A percentile compares a stretch with the other conserved stretches of the same genome.
Evolutionary conservation across 305 asterid species (phyloP).

Genomic region (Ilex paraguariensis): DNA sequence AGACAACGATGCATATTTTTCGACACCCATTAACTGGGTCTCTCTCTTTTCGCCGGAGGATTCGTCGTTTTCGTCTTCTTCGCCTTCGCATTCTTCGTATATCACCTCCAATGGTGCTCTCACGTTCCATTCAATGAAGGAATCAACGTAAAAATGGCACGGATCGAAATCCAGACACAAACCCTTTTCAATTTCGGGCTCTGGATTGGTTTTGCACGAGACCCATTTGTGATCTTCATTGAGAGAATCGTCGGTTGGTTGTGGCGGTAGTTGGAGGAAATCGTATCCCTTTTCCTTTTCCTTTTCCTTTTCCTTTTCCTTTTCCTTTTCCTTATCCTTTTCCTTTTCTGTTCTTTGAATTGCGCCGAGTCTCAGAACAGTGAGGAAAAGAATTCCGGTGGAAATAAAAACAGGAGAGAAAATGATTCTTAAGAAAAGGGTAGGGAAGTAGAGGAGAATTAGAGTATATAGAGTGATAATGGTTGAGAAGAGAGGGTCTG

Average conservation of each 20-base stretch:
- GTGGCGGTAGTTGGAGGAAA: neutral
- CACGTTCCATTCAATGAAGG: slow-evolving; percentile 77
- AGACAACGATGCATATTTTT: slow-evolving; percentile 59
- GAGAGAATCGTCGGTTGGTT: slow-evolving; percentile 6
- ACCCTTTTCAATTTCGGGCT: neutral
- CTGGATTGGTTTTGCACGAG: slow-evolving; percentile 5
- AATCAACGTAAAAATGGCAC: slow-evolving; percentile 14
- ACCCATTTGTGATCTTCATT: slow-evolving; percentile 9
- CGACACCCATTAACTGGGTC: slow-evolving; percentile 31
- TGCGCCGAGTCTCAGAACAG: slow-evolving; percentile 63
- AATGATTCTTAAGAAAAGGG: slow-evolving; percentile 19
- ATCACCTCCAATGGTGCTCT: slow-evolving; percentile 88
- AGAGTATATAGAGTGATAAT: slow-evolving; percentile 52
- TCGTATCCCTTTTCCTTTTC: neutral
- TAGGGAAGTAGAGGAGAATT: slow-evolving; percentile 55
- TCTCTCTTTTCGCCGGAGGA: slow-evolving; percentile 31
- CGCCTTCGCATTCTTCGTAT: slow-evolving; percentile 71
- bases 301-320: neutral
- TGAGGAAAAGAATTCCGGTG: slow-evolving; percentile 47
- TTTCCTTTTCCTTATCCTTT: neutral
- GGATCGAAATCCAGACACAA: slow-evolving; percentile 5
- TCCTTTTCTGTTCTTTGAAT: slow-evolving; percentile 15
- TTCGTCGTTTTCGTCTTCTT: slow-evolving; percentile 29
- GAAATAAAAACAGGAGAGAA: slow-evolving; percentile 51
- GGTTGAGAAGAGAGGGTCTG: slow-evolving; percentile 45